Base-by-base conservation (phyloP, 2,329 filamentous ascomycete genomes). In the Phoma herbarum region DNA sequence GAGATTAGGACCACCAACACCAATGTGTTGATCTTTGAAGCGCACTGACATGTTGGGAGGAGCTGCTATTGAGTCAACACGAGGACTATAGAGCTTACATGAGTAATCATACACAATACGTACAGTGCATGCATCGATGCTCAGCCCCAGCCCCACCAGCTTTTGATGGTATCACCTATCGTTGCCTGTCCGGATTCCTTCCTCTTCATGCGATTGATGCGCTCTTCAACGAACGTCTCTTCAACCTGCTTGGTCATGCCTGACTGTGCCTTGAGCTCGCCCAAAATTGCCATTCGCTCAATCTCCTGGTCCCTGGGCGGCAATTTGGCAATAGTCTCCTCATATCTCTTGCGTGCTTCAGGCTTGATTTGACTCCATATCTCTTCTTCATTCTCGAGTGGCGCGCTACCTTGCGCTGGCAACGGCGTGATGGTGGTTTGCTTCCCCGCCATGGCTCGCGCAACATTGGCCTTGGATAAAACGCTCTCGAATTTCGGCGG, bases 401-500 rank as follows among this genome's bases (percentile, higher is more conserved):
- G 12, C 14, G 49, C 43, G 18, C 25, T 29, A 11, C 43, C 48
- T 29, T 51, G 35, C 16, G 56, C 50, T 16, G 61, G 25, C n/a
- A 52, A 39, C 9, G 63, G 45, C 2, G 56, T 50, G 14, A 63
- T 42, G 28, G 52, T 45, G 5, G 58, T 51, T 7, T 65, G 33
- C 20, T 65, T 57, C n/a, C 66, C 70, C 3, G 62, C 62, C 62
- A 70, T 64, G 8, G 68, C 68, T 3, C 67, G 66, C 12, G 66
- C 61, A 12, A 77, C 52, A 45, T 76, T 77, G 31, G 64, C 60
- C 45, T 72, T 73, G 4, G 76, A 75, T 31, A 91, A 74, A 7
- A 88, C 75, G 8, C 86, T 82, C 45, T 86, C 80, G 69, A 91
- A 88, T 20, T 81, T 79, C 0, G 90, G 89, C 44, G 82, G 73